Base-by-base conservation (phyloP, 78 protist genomes). In the Isochrysis galbana region DNA sequence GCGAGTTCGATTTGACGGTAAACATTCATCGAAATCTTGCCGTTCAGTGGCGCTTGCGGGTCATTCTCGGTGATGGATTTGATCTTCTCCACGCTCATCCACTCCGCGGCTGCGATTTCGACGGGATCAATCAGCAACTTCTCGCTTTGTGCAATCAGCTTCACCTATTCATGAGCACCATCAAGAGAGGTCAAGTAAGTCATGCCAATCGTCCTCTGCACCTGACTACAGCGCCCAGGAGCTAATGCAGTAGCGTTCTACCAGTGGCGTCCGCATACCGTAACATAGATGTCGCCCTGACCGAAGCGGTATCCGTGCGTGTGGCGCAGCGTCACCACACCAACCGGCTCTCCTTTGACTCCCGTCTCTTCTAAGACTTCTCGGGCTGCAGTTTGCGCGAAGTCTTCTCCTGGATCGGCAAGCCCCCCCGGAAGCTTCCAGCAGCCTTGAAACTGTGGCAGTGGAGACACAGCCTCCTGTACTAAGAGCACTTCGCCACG, bases 381-480 rank as follows among this genome's bases (percentile, higher is more conserved):
- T 5, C 92, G 82, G 36, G 36, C 36, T 32, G 39, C 92, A 41
- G 92, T 90, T 14, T 3, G 72, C 17, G 70, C 92, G 34, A 90
- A 90, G 87, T 90, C 87, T 45, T 90, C 92, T 32, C 92, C 92
- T 0, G 86, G 87, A 3, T 90, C 92, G 29, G 83, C 87, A 25
- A 90, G 92, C 41, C 92, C 92, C 10, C 92, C 92, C 19, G 92
- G 87, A 5, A 90, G 92, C 87, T 90, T 90, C 92, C 92, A 90
- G 14, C 46, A n/a, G 44, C 90, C 90, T n/a, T 86, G 90, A 10
- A 48, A 48, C 32, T 1, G 46, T 25, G 74, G 74, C n/a, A 34
- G 3, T 19, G 90, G 90, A 23, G 72, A 32, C 47, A 87, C 77
- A 11, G 78, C 78, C 90, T 87, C 90, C 77, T 87, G 90, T 36